Evolutionary conservation across 352 stramenopile genomes (phyloP).

Genomic region (Phytopythium ostracodes): DNA sequence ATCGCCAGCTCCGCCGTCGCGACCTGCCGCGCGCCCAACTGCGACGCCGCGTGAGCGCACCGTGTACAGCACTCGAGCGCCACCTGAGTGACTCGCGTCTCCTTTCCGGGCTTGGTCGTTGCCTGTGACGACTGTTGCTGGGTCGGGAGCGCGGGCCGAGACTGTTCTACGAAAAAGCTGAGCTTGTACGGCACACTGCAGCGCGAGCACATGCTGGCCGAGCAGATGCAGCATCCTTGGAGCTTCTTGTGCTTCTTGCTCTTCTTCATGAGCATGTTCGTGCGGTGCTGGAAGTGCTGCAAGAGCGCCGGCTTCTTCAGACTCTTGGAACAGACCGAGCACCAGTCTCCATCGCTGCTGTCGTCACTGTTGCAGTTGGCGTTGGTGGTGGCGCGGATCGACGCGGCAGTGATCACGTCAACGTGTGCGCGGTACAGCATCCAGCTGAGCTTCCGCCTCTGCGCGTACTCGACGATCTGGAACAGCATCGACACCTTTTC

Average conservation of each 20-base stretch:
- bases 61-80: slow-evolving; percentile 23
- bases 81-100: slow-evolving; percentile 16
- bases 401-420: slow-evolving; percentile 8
- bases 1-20: slow-evolving; percentile 23
- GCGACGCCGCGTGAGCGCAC: slow-evolving; percentile 24
- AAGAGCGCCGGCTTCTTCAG: slow-evolving; percentile 6
- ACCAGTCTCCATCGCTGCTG: slow-evolving; percentile 7
- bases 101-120: background rate
- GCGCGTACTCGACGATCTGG: slow-evolving; percentile 17
- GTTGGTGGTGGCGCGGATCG: background rate
- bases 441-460: slow-evolving; percentile 29
- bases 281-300: slow-evolving; percentile 5
- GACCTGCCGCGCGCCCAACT: slow-evolving; percentile 23
- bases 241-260: slow-evolving; percentile 11
- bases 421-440: slow-evolving; percentile 15
- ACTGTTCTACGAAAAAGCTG: slow-evolving; percentile 15
- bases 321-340: slow-evolving; percentile 19
- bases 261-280: background rate
- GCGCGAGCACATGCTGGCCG: slow-evolving; percentile 19
- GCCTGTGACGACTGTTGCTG: background rate
- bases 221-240: slow-evolving; percentile 23
- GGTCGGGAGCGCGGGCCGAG: background rate
- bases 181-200: slow-evolving; percentile 26
- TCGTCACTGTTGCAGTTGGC: background rate
- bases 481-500: slow-evolving; percentile 14